Conservation (phyloP, 257 asterid species). For the Coffea canephora region DNA sequence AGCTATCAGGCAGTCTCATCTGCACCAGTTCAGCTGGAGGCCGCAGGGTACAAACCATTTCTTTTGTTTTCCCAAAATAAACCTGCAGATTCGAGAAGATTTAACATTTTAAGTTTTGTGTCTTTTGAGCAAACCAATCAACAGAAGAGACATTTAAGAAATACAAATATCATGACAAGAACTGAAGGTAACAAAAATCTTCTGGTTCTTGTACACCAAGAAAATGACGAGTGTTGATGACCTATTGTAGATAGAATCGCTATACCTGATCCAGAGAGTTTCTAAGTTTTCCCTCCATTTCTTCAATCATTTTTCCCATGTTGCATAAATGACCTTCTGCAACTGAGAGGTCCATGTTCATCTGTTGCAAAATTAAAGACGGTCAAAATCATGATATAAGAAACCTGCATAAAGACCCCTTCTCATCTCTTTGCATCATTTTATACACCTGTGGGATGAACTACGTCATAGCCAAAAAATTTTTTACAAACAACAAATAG, state of each 20-base stretch:
- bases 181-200: background rate
- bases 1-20: constrained; percentile 62
- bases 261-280: constrained; percentile 92
- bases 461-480: background rate
- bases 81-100: constrained; percentile 44
- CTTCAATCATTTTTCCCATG: constrained; percentile 99
- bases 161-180: background rate
- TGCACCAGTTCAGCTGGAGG: constrained; percentile 82
- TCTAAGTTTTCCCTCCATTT: constrained; percentile 94
- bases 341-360: constrained; percentile 77
- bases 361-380: constrained; percentile 37
- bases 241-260: background rate
- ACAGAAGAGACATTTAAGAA: background rate
- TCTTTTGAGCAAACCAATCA: background rate
- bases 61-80: constrained; percentile 96
- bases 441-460: background rate
- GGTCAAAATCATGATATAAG: constrained; percentile 2
- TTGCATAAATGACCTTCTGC: constrained; percentile 92
- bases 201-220: background rate
- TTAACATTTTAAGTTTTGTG: constrained; percentile 5
- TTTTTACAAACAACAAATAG: background rate
- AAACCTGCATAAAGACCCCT: background rate
- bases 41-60: constrained; percentile 95
- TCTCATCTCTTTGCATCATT: background rate
- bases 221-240: background rate